Percentiles rank a stretch among this genome's conserved stretches.
phyloP scores from a whole-genome alignment of 805 yeast genomes.

The Clavispora fructus region DNA sequence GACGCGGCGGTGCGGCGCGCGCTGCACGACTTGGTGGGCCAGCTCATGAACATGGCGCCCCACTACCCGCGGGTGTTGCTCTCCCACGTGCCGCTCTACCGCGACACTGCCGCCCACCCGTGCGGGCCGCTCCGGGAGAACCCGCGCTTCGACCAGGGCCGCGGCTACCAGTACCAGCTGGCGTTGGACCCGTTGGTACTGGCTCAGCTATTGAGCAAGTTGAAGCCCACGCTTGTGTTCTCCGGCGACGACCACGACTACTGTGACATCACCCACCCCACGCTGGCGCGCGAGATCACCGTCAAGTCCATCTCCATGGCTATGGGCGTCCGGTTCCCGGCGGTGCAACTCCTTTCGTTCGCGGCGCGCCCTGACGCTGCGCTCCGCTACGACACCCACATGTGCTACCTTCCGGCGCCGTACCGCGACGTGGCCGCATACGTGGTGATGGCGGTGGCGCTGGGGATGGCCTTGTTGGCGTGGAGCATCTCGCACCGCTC shows the following conservation, averaged over 20 bases:
- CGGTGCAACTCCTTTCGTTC: constrained; percentile 34
- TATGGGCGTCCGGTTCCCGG: constrained; percentile 37
- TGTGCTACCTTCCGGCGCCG: constrained; percentile 45
- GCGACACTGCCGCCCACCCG: constrained; percentile 12
- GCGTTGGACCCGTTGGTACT: constrained; percentile 15
- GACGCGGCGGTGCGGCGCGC: constrained; percentile 7
- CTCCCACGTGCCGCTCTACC: constrained; percentile 20
- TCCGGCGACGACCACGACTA: constrained; percentile 26
- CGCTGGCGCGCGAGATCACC: constrained; percentile 27
- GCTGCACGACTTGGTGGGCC: constrained; percentile 12
- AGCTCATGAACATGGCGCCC: constrained; percentile 1
- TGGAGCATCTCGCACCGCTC: constrained; percentile 27
- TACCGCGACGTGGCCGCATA: constrained; percentile 37
- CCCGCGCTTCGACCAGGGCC: constrained; percentile 9
- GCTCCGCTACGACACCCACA: constrained; percentile 28
- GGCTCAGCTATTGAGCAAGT: constrained; percentile 9
- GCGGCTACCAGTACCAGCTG: constrained; percentile 25
- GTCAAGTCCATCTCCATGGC: constrained; percentile 39
- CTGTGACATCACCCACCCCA: constrained; percentile 15
- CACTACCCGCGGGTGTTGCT: constrained; percentile 17
- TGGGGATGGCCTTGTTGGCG: constrained; percentile 23
- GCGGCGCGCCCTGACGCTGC: constrained; percentile 2
- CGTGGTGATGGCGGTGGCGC: constrained; percentile 28
- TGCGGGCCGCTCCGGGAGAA: constrained; percentile 22
- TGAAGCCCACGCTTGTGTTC: constrained; percentile 19